Percentiles rank a stretch among this genome's conserved stretches.
These are phyloP conservation scores for Pichia sporocuriosa DNA, from an alignment of 805 yeast genomes.

Conservation along the genomic window DNA sequence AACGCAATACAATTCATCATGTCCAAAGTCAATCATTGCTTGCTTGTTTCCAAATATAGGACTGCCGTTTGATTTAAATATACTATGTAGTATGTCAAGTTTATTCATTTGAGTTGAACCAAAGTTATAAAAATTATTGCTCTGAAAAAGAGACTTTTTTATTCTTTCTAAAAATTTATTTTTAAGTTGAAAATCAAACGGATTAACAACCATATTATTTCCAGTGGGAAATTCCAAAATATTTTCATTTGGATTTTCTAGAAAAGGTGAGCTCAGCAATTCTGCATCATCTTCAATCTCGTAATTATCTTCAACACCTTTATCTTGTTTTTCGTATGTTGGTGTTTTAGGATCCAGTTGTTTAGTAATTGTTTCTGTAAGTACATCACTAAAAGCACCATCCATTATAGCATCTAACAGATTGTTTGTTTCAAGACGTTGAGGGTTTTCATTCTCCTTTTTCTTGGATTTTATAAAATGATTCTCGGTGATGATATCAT, in stretches of 20 bases:
- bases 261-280: constrained; percentile 41
- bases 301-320: too few relatives aligned
- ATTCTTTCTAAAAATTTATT: constrained; percentile 1
- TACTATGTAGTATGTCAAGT: constrained; percentile 12
- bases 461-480: neutral
- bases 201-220: constrained; percentile 16
- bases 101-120: constrained; percentile 11
- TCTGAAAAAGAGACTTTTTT: constrained; percentile 3
- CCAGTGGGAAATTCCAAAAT: neutral
- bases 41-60: constrained; percentile 28
- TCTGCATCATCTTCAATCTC: constrained; percentile 17
- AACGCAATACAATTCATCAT: constrained; percentile 39
- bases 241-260: constrained; percentile 24
- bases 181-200: constrained; percentile 40
- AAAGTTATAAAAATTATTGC: constrained; percentile 26
- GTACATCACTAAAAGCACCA: constrained; percentile 31
- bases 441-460: neutral
- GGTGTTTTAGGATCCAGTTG: constrained; percentile 22
- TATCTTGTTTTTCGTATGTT: constrained; percentile 18
- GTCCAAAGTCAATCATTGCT: constrained; percentile 38
- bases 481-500: neutral
- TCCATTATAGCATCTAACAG: constrained; percentile 14
- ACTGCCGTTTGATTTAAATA: constrained; percentile 17
- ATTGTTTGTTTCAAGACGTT: too few relatives aligned
- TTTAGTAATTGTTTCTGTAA: constrained; percentile 41